Evolutionary conservation across 805 yeast species (phyloP).

Genomic region (Lachancea dasiensis): DNA sequence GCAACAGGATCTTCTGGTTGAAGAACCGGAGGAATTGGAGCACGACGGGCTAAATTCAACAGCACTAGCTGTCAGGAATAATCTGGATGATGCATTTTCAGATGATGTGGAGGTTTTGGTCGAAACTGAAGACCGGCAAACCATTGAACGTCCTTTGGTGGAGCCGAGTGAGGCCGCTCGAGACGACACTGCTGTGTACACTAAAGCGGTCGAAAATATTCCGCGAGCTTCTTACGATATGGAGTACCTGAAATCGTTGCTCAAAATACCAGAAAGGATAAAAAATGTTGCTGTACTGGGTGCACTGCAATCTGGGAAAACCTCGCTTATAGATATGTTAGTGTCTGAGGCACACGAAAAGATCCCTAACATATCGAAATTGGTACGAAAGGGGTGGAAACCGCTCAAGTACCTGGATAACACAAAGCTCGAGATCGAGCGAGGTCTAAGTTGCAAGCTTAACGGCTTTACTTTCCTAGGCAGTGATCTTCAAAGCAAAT

Average conservation of each 20-base stretch:
- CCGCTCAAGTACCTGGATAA: conserved; percentile 67
- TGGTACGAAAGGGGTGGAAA: conserved; percentile 35
- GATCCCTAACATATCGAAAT: conserved; percentile 25
- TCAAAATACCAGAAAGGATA: conserved; percentile 53
- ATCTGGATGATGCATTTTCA: conserved; percentile 42
- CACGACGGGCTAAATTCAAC: not conserved
- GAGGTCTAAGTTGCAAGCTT: conserved; percentile 64
- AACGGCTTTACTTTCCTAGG: conserved; percentile 57
- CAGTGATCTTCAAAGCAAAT: conserved; percentile 46
- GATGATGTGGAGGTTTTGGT: conserved; percentile 60
- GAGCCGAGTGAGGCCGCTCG: conserved; percentile 43
- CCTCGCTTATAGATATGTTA: conserved; percentile 65
- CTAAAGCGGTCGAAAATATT: conserved; percentile 25
- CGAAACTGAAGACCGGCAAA: conserved; percentile 47
- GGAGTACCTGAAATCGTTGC: conserved; percentile 49
- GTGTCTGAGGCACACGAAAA: conserved; percentile 57
- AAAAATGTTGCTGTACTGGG: conserved; percentile 81
- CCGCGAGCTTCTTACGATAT: conserved; percentile 61
- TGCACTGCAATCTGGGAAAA: conserved; percentile 77
- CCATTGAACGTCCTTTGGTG: conserved; percentile 58
- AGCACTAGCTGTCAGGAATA: conserved; percentile 1
- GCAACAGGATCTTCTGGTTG: not conserved
- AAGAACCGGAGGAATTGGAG: not conserved
- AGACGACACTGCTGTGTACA: conserved; percentile 16
- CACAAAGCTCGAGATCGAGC: conserved; percentile 56